phyloP scores from a whole-genome alignment of 2,329 filamentous ascomycete genomes.

The Penicillium sp. region DNA sequence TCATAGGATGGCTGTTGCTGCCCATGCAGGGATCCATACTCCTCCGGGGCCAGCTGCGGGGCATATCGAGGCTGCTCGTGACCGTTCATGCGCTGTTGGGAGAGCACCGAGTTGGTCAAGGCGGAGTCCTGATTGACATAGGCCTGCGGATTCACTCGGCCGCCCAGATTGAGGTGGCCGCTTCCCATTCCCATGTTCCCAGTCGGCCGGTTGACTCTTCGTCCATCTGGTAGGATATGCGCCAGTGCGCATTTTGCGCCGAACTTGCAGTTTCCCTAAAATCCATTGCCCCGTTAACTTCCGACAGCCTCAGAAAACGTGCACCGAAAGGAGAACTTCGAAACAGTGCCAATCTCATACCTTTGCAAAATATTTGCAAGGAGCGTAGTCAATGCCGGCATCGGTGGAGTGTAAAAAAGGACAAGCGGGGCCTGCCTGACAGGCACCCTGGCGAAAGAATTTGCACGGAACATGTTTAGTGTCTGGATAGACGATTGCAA shows the following conservation, averaged over 20 bases:
- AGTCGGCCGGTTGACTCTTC: constrained; percentile 76
- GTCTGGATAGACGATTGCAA: constrained; percentile 54
- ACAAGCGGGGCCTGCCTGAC: constrained; percentile 92
- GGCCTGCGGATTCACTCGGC: constrained; percentile 64
- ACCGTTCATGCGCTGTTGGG: constrained; percentile 57
- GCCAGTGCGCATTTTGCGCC: constrained; percentile 96
- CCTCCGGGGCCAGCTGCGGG: constrained; percentile 43
- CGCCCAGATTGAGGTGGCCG: constrained; percentile 62
- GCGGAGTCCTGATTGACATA: constrained; percentile 68
- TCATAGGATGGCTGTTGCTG: constrained; percentile 50
- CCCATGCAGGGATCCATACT: constrained; percentile 43
- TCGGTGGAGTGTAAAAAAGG: constrained; percentile 95
- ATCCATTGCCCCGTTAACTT: constrained; percentile 24
- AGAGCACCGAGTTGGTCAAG: constrained; percentile 71
- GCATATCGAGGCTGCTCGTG: constrained; percentile 47
- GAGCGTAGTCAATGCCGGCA: constrained; percentile 76
- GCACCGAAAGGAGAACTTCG: neutral
- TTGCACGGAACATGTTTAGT: constrained; percentile 98
- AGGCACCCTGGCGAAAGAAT: constrained; percentile 95
- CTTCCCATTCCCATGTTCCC: constrained; percentile 51
- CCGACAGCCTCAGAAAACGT: neutral
- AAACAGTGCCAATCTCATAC: constrained; percentile 49
- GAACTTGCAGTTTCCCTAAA: constrained; percentile 96
- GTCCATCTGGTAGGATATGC: constrained; percentile 90
- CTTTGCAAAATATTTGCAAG: constrained; percentile 99